These are phyloP conservation scores for Geotrichum aggregatum DNA, from an alignment of 1,139 yeast genomes.

Conservation along the genomic window DNA sequence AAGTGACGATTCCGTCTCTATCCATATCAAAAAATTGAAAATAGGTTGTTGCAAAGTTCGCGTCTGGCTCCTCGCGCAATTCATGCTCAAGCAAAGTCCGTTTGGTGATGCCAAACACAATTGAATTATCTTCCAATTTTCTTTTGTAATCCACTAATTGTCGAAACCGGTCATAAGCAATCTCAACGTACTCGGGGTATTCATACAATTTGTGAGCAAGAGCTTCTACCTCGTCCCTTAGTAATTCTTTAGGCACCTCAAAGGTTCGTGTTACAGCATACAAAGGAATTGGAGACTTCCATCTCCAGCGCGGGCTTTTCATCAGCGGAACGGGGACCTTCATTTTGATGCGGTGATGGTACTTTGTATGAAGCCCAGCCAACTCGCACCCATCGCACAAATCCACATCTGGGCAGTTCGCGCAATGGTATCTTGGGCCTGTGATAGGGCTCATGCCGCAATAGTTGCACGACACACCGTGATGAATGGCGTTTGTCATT, in stretches of 20 bases:
- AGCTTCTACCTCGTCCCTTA: conserved; percentile 9
- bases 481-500: conserved; percentile 26
- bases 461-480: conserved; percentile 34
- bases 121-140: neutral
- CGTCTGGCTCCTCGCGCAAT: conserved; percentile 21
- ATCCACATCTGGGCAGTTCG: conserved; percentile 36
- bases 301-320: conserved; percentile 33
- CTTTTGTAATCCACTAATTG: conserved; percentile 2
- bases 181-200: conserved; percentile 3
- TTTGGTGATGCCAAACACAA: conserved; percentile 24
- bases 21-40: conserved; percentile 28
- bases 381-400: conserved; percentile 35
- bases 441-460: conserved; percentile 36
- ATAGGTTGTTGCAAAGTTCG: conserved; percentile 20
- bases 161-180: conserved; percentile 11
- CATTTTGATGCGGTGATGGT: conserved; percentile 31
- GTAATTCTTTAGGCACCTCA: conserved; percentile 17
- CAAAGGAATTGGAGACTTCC: conserved; percentile 23
- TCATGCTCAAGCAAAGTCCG: conserved; percentile 22
- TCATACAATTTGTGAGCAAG: neutral
- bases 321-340: conserved; percentile 33
- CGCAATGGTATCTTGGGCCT: conserved; percentile 35
- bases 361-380: conserved; percentile 26
- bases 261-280: conserved; percentile 14
- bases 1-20: conserved; percentile 29